These are phyloP conservation scores for Epichloe uncinata DNA, from an alignment of 2,329 filamentous ascomycete genomes.

Conservation along the genomic window DNA sequence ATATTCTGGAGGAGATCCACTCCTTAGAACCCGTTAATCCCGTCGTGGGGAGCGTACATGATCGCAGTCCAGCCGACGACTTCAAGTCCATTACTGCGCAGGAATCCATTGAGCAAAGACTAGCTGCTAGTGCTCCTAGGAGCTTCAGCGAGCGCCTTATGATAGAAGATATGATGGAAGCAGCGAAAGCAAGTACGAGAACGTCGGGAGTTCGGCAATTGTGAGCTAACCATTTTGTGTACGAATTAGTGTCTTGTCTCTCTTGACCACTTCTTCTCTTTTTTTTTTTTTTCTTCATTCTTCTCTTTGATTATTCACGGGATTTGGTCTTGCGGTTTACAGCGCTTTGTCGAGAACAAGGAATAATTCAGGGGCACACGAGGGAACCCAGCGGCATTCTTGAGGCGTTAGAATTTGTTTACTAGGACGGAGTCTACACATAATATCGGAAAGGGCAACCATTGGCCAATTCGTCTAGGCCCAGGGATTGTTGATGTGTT, in stretches of 20 bases:
- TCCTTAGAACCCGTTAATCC: constrained; percentile 34
- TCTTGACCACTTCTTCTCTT: background rate
- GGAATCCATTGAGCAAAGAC: constrained; percentile 22
- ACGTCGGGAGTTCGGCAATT: constrained; percentile 7
- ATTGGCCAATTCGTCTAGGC: background rate
- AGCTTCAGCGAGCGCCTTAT: constrained; percentile 36
- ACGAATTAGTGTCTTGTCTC: background rate
- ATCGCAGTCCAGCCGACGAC: constrained; percentile 35
- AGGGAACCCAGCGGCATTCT: constrained; percentile 4
- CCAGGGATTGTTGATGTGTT: background rate
- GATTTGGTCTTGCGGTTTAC: background rate
- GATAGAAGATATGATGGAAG: constrained; percentile 29
- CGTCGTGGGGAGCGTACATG: constrained; percentile 41
- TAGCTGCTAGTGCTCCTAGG: constrained; percentile 29
- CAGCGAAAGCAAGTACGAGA: constrained; percentile 14
- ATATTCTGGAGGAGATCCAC: constrained; percentile 34
- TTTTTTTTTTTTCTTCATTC: background rate
- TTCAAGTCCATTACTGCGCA: constrained; percentile 30
- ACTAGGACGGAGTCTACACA: constrained; percentile 1
- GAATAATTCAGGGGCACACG: background rate
- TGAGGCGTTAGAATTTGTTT: constrained; percentile 8
- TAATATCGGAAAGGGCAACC: constrained; percentile 6
- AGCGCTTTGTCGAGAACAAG: constrained; percentile 1
- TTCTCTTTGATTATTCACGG: background rate
- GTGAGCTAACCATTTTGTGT: constrained; percentile 8